Evolutionary conservation across 768 basidiomycete genomes (phyloP).

Genomic region (Strobilomyces echinocephalus): DNA sequence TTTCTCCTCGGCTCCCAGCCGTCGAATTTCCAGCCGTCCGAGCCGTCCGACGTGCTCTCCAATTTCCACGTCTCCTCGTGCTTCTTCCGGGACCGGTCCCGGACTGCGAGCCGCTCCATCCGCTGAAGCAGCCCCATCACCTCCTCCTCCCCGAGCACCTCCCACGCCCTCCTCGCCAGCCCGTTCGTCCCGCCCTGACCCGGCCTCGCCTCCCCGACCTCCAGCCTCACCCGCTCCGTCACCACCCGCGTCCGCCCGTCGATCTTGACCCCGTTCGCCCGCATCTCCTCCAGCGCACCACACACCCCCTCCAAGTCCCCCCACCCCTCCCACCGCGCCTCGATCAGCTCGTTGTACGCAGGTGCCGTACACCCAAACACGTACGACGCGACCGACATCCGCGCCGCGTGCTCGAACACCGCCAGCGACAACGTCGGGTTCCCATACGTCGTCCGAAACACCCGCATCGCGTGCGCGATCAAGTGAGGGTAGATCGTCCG

Average conservation of each 20-base stretch:
- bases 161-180: slow-evolving; percentile 38
- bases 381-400: slow-evolving; percentile 73
- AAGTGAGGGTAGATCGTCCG: slow-evolving; percentile 69
- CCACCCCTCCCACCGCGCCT: slow-evolving; percentile 81
- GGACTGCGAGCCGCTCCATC: slow-evolving; percentile 44
- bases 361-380: slow-evolving; percentile 85
- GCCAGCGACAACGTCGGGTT: slow-evolving; percentile 80
- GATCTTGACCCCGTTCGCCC: slow-evolving; percentile 65
- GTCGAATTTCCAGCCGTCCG: slow-evolving; percentile 49
- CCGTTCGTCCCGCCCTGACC: slow-evolving; percentile 35
- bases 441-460: slow-evolving; percentile 71
- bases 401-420: slow-evolving; percentile 76
- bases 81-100: slow-evolving; percentile 17
- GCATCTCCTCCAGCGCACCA: slow-evolving; percentile 76
- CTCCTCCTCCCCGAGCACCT: slow-evolving; percentile 42
- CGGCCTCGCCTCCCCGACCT: slow-evolving; percentile 52
- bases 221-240: slow-evolving; percentile 58
- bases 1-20: slow-evolving; percentile 33
- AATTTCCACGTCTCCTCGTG: slow-evolving; percentile 43
- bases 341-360: slow-evolving; percentile 84
- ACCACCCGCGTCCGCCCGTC: slow-evolving; percentile 58
- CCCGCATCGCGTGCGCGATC: slow-evolving; percentile 70
- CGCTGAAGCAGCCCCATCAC: slow-evolving; percentile 46
- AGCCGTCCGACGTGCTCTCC: slow-evolving; percentile 27
- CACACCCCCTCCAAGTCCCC: slow-evolving; percentile 75